Evolutionary conservation across 2,329 filamentous ascomycete species (phyloP), one percentile per base, ranked within the genome.

Genomic region (Colletotrichum paranaense): DNA sequence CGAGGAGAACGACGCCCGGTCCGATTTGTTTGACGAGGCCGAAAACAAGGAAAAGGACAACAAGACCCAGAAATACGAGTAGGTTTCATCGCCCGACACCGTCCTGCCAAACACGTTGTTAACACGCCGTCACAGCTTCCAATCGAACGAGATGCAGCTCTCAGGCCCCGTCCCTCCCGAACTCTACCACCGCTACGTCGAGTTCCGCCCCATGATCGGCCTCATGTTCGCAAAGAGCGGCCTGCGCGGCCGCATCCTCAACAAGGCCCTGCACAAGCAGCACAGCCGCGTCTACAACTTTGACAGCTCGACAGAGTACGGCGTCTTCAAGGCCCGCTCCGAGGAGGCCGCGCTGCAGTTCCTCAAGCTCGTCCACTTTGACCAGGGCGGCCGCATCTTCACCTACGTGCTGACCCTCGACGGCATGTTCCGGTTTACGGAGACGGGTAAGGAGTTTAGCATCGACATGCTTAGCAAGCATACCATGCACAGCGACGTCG

Each of bases 401-500:
- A 98, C 96, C 26, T 98, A 98, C 77, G 92, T 98, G 30, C 86
- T 98, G 26, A 97, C 95, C 0, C 88, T 98, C 7, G 96, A 98
- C 79, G 93, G 93, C 5, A 88, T 96, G 66, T 90, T 97, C 79
- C 92, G 95, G 58, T 98, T 98, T 83, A 98, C 96, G 1, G 96
- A 98, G 82, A 98, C 96, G 0, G 96, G 96, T 35, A 97, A 97
- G 78, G 95, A 98, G 78, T 98, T 98, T 73, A 95, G 95, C 65
- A 95, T 98, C 78, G 96, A 98, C 83, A 87, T 98, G 81, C 84
- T 98, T 78, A 95, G 92, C 82, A 98, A 98, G 81, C 96, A 98
- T 82, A 97, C 95, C 53, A 98, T 98, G 95, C 96, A 98, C 84
- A 96, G 94, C 76, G 92, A 98, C 81, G 95, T 98, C 1, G 93